phyloP scores from a whole-genome alignment of 306 rosid genomes.

The Myrica gale region DNA sequence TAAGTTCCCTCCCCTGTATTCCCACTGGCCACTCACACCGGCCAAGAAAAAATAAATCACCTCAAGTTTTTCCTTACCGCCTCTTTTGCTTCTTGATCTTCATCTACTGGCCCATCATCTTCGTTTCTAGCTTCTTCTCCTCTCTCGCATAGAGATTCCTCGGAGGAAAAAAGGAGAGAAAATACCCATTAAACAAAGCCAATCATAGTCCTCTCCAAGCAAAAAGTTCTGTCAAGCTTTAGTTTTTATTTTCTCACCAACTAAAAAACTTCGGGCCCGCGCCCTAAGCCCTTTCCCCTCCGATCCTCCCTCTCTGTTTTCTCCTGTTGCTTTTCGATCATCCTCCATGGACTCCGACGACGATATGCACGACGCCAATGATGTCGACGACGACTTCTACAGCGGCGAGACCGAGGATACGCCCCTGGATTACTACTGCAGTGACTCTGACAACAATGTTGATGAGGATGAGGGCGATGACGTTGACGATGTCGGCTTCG shows the following conservation, averaged over 20 bases:
- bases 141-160: too few relatives aligned
- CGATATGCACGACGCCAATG: conserved; percentile 87
- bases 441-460: conserved; percentile 29
- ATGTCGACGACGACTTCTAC: conserved; percentile 75
- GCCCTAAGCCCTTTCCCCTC: neutral
- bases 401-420: conserved; percentile 66
- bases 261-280: neutral
- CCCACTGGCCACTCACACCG: too few relatives aligned
- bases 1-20: too few relatives aligned
- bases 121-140: too few relatives aligned
- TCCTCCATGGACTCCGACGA: conserved; percentile 75
- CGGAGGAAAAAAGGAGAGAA: too few relatives aligned
- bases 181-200: neutral
- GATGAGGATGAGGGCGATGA: conserved; percentile 31
- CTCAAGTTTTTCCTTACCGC: too few relatives aligned
- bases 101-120: too few relatives aligned
- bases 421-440: conserved; percentile 51
- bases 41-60: too few relatives aligned
- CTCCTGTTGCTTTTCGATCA: neutral
- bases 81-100: too few relatives aligned
- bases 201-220: neutral
- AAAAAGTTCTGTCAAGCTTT: neutral
- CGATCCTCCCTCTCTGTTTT: neutral
- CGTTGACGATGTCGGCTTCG: conserved; percentile 27
- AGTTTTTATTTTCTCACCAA: neutral